A percentile compares a stretch with the other conserved stretches of the same genome.
These are phyloP conservation scores for Tubosaeta brunneosetosa DNA, from an alignment of 768 basidiomycete genomes.

Conservation along the genomic window DNA sequence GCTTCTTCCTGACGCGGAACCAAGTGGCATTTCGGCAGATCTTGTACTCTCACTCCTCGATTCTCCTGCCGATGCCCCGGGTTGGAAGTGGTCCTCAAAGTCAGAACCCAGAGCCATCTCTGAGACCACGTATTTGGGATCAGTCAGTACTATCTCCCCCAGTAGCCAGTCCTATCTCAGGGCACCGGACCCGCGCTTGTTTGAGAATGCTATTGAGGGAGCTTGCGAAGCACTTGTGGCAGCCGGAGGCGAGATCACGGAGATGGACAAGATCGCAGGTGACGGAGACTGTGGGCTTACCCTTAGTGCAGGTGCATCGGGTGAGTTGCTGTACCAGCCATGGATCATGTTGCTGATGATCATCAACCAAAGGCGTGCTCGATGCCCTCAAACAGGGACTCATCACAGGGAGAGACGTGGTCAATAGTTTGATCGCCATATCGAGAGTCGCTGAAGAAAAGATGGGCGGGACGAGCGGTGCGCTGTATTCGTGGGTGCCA, in stretches of 20 bases:
- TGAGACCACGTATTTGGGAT: constrained; percentile 7
- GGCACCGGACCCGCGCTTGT: constrained; percentile 44
- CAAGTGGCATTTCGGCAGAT: constrained; percentile 36
- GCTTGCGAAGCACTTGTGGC: constrained; percentile 64
- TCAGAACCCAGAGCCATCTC: constrained; percentile 33
- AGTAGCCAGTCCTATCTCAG: constrained; percentile 19
- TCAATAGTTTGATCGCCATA: constrained; percentile 60
- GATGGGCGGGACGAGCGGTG: constrained; percentile 92
- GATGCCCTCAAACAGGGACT: constrained; percentile 49
- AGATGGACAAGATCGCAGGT: constrained; percentile 87
- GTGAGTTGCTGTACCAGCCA: constrained; percentile 30
- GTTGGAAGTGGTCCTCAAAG: constrained; percentile 78
- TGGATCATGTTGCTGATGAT: neutral
- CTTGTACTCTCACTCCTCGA: constrained; percentile 66
- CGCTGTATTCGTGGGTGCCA: constrained; percentile 75
- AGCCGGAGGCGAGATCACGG: constrained; percentile 86
- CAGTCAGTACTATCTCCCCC: constrained; percentile 7
- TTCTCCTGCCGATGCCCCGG: constrained; percentile 61
- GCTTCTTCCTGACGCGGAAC: constrained; percentile 54
- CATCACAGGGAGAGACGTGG: constrained; percentile 60
- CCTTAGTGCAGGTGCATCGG: constrained; percentile 69
- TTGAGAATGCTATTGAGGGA: constrained; percentile 49
- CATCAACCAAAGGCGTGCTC: constrained; percentile 47
- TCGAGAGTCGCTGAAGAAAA: constrained; percentile 72
- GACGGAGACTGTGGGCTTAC: constrained; percentile 80